phyloP scores from a whole-genome alignment of 306 rosid genomes.

The Inga leiocalycina region DNA sequence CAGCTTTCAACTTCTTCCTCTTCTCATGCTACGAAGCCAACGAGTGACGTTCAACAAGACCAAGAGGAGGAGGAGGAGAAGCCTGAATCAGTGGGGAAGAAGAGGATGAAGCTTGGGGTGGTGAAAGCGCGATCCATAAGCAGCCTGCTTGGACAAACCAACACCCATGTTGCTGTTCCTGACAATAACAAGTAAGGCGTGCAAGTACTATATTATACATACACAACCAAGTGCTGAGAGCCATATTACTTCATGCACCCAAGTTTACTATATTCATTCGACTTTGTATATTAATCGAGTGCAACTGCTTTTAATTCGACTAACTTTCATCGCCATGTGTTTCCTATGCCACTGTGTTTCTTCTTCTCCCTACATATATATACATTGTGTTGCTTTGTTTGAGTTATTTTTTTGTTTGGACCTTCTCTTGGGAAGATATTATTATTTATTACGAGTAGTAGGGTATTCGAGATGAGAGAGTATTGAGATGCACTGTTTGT shows the following conservation, averaged over 20 bases:
- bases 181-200: slow-evolving; percentile 38
- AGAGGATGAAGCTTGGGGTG: slow-evolving; percentile 66
- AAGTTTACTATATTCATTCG: neutral
- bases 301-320: slow-evolving; percentile 30
- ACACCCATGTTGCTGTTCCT: slow-evolving; percentile 1
- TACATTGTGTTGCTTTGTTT: neutral
- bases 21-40: slow-evolving; percentile 23
- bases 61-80: slow-evolving; percentile 29
- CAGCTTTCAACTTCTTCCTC: slow-evolving; percentile 25
- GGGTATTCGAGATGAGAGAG: neutral
- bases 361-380: neutral
- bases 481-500: neutral
- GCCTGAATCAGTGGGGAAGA: slow-evolving; percentile 30
- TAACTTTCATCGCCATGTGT: slow-evolving; percentile 20
- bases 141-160: slow-evolving; percentile 83
- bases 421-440: neutral
- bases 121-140: slow-evolving; percentile 90
- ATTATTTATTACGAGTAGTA: slow-evolving; percentile 1
- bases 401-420: neutral
- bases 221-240: slow-evolving; percentile 3
- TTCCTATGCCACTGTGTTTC: neutral
- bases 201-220: neutral
- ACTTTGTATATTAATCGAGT: slow-evolving; percentile 34
- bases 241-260: slow-evolving; percentile 35
- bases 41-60: neutral